Evolutionary conservation across 768 basidiomycete genomes (phyloP).

Genomic region (Sistotremastrum suecicum): DNA sequence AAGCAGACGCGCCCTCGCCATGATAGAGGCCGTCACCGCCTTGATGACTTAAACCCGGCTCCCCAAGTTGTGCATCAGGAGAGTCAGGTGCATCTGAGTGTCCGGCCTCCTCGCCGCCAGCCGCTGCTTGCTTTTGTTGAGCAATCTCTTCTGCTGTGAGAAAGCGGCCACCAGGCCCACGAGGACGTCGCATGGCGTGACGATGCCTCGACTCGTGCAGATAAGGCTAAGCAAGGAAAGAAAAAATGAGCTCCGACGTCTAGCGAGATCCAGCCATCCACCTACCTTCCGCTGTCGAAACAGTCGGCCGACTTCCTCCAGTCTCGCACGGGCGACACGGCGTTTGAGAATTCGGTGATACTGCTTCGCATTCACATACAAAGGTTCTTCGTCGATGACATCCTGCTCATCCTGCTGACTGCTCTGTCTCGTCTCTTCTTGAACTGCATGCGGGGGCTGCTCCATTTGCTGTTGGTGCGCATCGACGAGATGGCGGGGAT

Average conservation of each 20-base stretch:
- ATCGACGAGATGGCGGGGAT: neutral
- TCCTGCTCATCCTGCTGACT: slow-evolving; percentile 3
- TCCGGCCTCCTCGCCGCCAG: neutral
- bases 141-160: slow-evolving; percentile 94
- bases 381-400: slow-evolving; percentile 80
- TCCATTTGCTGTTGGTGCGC: neutral
- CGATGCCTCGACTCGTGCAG: slow-evolving; percentile 96
- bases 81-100: neutral
- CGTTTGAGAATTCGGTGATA: slow-evolving; percentile 98
- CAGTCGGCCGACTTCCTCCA: slow-evolving; percentile 89
- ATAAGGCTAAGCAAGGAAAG: slow-evolving; percentile 53
- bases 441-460: neutral
- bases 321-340: slow-evolving; percentile 74
- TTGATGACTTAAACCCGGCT: slow-evolving; percentile 2
- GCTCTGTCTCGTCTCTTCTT: neutral
- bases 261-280: slow-evolving; percentile 1
- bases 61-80: slow-evolving; percentile 4
- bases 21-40: slow-evolving; percentile 1
- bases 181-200: slow-evolving; percentile 93
- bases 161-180: slow-evolving; percentile 95
- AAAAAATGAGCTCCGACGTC: neutral
- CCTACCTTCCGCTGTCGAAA: slow-evolving; percentile 84
- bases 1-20: neutral
- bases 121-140: slow-evolving; percentile 38
- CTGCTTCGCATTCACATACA: slow-evolving; percentile 99